Conservation (phyloP, 2,329 filamentous ascomycete species). For the Paraconiothyrium sp. region DNA sequence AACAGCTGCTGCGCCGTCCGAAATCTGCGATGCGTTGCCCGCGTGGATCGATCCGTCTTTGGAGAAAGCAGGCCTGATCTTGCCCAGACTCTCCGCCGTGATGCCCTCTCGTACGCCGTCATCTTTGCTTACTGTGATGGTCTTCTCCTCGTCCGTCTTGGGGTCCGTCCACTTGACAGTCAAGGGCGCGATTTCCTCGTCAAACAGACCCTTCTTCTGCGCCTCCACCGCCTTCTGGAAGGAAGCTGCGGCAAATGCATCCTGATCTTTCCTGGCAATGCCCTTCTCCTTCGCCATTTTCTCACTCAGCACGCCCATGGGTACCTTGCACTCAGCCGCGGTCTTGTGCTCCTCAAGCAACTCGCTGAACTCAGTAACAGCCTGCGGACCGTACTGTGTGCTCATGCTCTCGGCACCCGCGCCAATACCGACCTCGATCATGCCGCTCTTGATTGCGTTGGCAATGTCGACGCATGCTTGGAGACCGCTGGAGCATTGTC, state of each 20-base stretch:
- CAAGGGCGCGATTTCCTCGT: constrained; percentile 88
- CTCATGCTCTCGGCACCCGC: constrained; percentile 98
- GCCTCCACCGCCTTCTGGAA: constrained; percentile 91
- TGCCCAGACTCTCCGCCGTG: constrained; percentile 85
- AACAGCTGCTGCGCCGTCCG: constrained; percentile 91
- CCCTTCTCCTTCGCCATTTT: constrained; percentile 89
- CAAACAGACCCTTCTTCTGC: constrained; percentile 87
- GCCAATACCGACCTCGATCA: constrained; percentile 95
- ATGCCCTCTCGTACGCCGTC: constrained; percentile 88
- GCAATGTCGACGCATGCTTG: constrained; percentile 94
- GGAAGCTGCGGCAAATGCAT: constrained; percentile 91
- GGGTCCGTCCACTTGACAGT: constrained; percentile 89
- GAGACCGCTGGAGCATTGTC: constrained; percentile 92
- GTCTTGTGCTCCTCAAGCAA: constrained; percentile 82
- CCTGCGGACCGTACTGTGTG: constrained; percentile 85
- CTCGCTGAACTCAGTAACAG: constrained; percentile 93
- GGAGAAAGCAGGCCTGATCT: constrained; percentile 90
- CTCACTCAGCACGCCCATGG: constrained; percentile 94
- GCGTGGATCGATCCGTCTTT: constrained; percentile 95
- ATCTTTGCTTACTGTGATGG: constrained; percentile 83
- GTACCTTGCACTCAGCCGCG: constrained; percentile 94
- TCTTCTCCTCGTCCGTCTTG: constrained; percentile 86
- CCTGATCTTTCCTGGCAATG: constrained; percentile 77
- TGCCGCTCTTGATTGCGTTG: constrained; percentile 87
- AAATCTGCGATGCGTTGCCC: constrained; percentile 95